phyloP scores from a whole-genome alignment of 495 filamentous ascomycete species.

The Neurospora hispaniola region DNA sequence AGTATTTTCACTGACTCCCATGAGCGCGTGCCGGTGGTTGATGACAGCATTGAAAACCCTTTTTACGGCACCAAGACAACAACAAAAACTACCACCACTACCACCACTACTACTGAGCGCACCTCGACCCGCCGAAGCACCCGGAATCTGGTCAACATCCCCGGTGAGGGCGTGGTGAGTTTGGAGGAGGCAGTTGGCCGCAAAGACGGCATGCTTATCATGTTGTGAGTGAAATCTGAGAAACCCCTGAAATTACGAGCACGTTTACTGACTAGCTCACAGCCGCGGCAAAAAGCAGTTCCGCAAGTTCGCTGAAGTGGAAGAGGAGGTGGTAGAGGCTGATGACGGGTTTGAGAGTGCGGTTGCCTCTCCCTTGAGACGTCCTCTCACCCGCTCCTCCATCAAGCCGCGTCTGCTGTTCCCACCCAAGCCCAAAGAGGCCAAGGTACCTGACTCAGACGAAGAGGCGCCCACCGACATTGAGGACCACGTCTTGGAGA shows the following conservation, averaged over 20 bases:
- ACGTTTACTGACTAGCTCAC: constrained; percentile 1
- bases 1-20: constrained; percentile 84
- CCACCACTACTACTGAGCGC: constrained; percentile 16
- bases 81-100: constrained; percentile 15
- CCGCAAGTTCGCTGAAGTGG: constrained; percentile 45
- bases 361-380: constrained; percentile 37
- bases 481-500: constrained; percentile 40
- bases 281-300: constrained; percentile 90
- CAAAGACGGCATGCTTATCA: constrained; percentile 70
- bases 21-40: constrained; percentile 68
- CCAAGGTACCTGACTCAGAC: constrained; percentile 47
- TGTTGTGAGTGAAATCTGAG: constrained; percentile 58
- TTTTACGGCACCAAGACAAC: constrained; percentile 46
- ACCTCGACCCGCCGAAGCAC: constrained; percentile 31
- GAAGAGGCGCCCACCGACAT: constrained; percentile 38
- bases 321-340: constrained; percentile 20
- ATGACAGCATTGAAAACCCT: constrained; percentile 58
- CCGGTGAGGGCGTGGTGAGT: constrained; percentile 44
- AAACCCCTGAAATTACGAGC: constrained; percentile 11
- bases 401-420: constrained; percentile 85
- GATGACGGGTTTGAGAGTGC: constrained; percentile 33
- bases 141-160: constrained; percentile 34
- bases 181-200: constrained; percentile 53
- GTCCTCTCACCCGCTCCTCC: constrained; percentile 57
- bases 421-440: constrained; percentile 40